Percentiles rank a stretch among this genome's conserved stretches.
Conservation (phyloP, 306 rosid genomes). For the Chamaecrista fasciculata region DNA sequence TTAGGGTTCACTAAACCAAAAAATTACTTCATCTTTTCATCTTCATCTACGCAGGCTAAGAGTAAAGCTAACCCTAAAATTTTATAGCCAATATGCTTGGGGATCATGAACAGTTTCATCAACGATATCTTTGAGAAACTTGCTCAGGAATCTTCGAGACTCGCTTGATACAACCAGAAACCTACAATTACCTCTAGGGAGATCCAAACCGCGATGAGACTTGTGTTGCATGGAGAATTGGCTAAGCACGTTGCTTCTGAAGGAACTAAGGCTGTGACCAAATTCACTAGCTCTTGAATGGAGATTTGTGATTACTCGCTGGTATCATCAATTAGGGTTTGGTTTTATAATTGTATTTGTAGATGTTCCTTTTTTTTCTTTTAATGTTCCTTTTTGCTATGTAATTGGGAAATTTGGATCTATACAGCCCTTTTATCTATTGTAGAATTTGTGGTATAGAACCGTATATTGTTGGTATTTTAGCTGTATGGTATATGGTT, state of each 20-base stretch:
- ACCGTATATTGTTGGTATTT: background rate
- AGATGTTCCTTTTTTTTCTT: too few species aligned
- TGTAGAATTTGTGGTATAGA: background rate
- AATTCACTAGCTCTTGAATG: conserved; percentile 69
- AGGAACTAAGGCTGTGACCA: conserved; percentile 78
- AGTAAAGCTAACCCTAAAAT: too few species aligned
- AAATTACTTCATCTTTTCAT: too few species aligned
- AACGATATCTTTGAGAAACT: conserved; percentile 80
- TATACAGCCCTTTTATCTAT: background rate
- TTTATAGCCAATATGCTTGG: too few species aligned
- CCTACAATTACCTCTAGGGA: conserved; percentile 73
- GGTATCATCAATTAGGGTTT: too few species aligned
- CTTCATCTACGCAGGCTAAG: too few species aligned
- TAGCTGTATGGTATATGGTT: background rate
- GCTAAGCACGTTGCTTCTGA: conserved; percentile 84
- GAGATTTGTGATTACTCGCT: too few species aligned
- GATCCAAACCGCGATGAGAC: conserved; percentile 72
- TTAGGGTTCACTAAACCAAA: too few species aligned
- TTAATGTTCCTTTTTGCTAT: background rate
- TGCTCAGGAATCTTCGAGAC: conserved; percentile 62
- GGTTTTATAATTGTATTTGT: background rate
- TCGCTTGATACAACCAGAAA: conserved; percentile 73
- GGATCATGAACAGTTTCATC: conserved; percentile 79
- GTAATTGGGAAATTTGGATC: background rate
- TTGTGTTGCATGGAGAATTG: conserved; percentile 73